phyloP scores from a whole-genome alignment of 148 eudicot genomes.

The Vaccinium darrowii region DNA sequence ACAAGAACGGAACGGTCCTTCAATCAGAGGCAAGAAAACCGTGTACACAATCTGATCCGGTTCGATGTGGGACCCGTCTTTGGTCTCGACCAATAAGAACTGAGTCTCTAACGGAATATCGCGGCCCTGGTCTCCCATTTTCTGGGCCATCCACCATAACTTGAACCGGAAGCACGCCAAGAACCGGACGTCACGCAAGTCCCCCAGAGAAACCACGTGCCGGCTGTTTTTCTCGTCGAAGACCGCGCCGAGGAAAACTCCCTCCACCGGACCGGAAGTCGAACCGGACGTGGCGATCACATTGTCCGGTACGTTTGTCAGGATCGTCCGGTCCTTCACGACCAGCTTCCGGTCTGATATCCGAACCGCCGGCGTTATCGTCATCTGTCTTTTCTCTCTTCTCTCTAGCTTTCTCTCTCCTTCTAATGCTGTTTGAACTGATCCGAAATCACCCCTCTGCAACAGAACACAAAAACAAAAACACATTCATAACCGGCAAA shows the following conservation, averaged over 20 bases:
- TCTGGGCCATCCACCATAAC: conserved; percentile 94
- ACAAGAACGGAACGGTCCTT: conserved; percentile 72
- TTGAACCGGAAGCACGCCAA: conserved; percentile 76
- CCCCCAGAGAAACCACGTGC: conserved; percentile 62
- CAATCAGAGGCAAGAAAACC: conserved; percentile 71
- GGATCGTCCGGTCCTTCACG: conserved; percentile 58
- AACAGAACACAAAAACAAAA: not conserved
- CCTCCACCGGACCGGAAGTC: conserved; percentile 54
- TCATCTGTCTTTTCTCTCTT: conserved; percentile 41
- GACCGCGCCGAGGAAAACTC: conserved; percentile 62
- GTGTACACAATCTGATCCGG: conserved; percentile 40
- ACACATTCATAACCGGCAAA: not conserved
- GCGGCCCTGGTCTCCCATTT: conserved; percentile 63
- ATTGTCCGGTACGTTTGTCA: conserved; percentile 58
- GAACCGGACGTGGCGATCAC: conserved; percentile 53
- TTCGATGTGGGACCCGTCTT: conserved; percentile 45
- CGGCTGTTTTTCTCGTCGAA: conserved; percentile 38
- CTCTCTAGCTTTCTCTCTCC: conserved; percentile 34
- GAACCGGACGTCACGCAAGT: conserved; percentile 55
- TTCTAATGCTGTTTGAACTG: not conserved
- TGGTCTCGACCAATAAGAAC: conserved; percentile 63
- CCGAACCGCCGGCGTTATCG: conserved; percentile 59
- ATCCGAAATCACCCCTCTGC: conserved; percentile 22
- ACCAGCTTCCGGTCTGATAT: conserved; percentile 46
- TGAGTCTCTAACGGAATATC: conserved; percentile 82